A percentile compares a stretch with the other conserved stretches of the same genome.
These are phyloP conservation scores for Eutypa lata DNA, from an alignment of 2,329 filamentous ascomycete genomes.

Conservation along the genomic window DNA sequence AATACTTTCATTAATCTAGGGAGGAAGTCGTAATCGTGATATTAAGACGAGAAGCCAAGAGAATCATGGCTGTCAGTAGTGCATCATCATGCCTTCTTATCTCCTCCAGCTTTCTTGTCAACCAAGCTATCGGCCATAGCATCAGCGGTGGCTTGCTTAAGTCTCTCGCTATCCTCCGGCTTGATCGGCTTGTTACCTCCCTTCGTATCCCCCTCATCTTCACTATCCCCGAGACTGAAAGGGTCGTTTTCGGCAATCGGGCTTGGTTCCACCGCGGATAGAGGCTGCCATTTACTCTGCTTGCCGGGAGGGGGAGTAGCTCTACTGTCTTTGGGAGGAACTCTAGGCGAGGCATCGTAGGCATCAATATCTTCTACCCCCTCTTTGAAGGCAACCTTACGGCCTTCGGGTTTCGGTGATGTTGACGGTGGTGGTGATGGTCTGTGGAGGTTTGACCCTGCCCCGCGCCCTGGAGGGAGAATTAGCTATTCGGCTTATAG, in stretches of 20 bases:
- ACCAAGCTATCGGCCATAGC: slow-evolving; percentile 57
- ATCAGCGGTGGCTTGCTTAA: slow-evolving; percentile 64
- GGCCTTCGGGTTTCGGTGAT: slow-evolving; percentile 49
- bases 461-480: slow-evolving; percentile 39
- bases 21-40: no score
- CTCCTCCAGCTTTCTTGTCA: slow-evolving; percentile 30
- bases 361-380: slow-evolving; percentile 76
- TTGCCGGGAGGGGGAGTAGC: slow-evolving; percentile 51
- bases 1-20: no score
- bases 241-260: slow-evolving; percentile 90
- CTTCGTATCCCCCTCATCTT: slow-evolving; percentile 83
- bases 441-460: slow-evolving; percentile 78
- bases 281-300: slow-evolving; percentile 93
- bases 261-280: slow-evolving; percentile 79
- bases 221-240: slow-evolving; percentile 92
- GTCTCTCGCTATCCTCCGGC: slow-evolving; percentile 55
- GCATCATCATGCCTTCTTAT: slow-evolving; percentile 15
- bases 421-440: slow-evolving; percentile 50
- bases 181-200: slow-evolving; percentile 52
- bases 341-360: slow-evolving; percentile 63
- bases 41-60: no score
- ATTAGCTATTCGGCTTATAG: slow-evolving; percentile 44
- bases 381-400: slow-evolving; percentile 57
- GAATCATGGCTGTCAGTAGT: no score
- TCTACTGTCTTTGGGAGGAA: slow-evolving; percentile 48